Conservation (phyloP, 1,139 yeast genomes). For the Kodamaea suecica region DNA sequence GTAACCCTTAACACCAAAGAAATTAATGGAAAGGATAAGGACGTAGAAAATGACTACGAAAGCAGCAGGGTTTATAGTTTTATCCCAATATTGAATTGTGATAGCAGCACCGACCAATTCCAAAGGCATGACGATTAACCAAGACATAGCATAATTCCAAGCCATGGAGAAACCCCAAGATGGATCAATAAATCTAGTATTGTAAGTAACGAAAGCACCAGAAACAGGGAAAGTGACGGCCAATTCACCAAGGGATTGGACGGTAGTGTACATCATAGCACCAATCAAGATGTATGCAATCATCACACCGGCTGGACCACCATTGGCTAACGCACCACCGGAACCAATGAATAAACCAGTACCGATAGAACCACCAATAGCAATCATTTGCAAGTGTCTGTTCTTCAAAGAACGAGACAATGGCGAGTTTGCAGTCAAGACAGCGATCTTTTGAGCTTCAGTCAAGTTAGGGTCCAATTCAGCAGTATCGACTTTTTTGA, state of each 20-base stretch:
- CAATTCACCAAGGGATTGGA: slow-evolving; percentile 83
- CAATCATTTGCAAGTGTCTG: slow-evolving; percentile 77
- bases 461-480: slow-evolving; percentile 61
- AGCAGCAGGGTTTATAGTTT: slow-evolving; percentile 33
- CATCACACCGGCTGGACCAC: slow-evolving; percentile 79
- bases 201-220: slow-evolving; percentile 75
- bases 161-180: slow-evolving; percentile 80
- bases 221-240: slow-evolving; percentile 76
- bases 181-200: slow-evolving; percentile 65
- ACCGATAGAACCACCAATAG: slow-evolving; percentile 87
- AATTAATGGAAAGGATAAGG: slow-evolving; percentile 33
- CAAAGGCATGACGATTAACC: slow-evolving; percentile 73
- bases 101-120: slow-evolving; percentile 64
- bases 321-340: slow-evolving; percentile 61
- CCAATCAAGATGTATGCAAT: slow-evolving; percentile 70
- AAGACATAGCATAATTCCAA: slow-evolving; percentile 78
- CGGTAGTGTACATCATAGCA: slow-evolving; percentile 67
- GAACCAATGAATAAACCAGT: slow-evolving; percentile 77
- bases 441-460: slow-evolving; percentile 66
- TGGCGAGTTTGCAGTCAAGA: slow-evolving; percentile 67
- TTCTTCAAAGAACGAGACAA: slow-evolving; percentile 59
- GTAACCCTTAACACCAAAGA: slow-evolving; percentile 41
- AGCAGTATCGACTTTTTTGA: slow-evolving; percentile 49
- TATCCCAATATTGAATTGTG: slow-evolving; percentile 36
- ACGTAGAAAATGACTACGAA: slow-evolving; percentile 40